phyloP scores from a whole-genome alignment of 805 yeast species.

The Yarrowia yakushimensis region DNA sequence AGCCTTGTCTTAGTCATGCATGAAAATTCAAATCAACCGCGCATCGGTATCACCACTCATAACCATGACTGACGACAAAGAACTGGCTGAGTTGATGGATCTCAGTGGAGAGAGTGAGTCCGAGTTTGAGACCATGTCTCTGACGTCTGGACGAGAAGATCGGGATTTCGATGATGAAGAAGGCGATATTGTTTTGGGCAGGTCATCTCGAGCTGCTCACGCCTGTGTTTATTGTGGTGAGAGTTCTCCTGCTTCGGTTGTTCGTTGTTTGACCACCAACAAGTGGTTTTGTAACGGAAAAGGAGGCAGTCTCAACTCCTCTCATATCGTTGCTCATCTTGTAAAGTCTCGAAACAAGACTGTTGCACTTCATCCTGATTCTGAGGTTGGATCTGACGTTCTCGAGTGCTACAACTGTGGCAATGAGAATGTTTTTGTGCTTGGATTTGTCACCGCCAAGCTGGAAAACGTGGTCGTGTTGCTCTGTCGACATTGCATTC shows the following conservation, averaged over 20 bases:
- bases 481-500: conserved; percentile 82
- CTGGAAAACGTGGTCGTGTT: conserved; percentile 82
- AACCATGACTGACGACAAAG: conserved; percentile 12
- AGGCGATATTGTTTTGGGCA: neutral
- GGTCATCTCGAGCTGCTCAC: neutral
- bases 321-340: conserved; percentile 83
- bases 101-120: neutral
- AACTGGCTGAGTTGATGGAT: conserved; percentile 1
- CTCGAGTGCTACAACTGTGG: conserved; percentile 93
- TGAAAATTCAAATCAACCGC: neutral
- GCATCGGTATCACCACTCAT: neutral
- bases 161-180: neutral
- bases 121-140: conserved; percentile 1
- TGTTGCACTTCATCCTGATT: conserved; percentile 71
- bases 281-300: conserved; percentile 90
- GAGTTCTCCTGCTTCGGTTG: conserved; percentile 58
- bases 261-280: conserved; percentile 70
- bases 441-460: conserved; percentile 87
- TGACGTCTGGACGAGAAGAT: neutral
- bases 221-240: conserved; percentile 63
- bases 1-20: neutral
- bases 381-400: conserved; percentile 81
- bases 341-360: conserved; percentile 73
- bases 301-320: conserved; percentile 49
- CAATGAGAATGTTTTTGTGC: conserved; percentile 66